Base-by-base conservation (phyloP, 768 basidiomycete genomes). In the Atractiella rhizophila region DNA sequence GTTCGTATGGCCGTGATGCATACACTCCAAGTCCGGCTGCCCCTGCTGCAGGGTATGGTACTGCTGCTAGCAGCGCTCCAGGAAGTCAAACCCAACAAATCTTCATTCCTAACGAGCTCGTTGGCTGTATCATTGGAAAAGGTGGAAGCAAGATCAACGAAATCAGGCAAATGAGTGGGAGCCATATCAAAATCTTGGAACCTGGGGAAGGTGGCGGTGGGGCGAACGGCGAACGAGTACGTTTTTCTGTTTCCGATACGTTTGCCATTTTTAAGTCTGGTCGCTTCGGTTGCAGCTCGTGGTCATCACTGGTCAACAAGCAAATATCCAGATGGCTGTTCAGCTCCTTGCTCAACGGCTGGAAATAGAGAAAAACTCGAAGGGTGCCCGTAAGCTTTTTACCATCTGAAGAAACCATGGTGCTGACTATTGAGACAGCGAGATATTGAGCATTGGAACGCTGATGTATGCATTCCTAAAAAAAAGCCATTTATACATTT, bases 141-240 rank as follows among this genome's bases (percentile, higher is more conserved):
- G 88, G 81, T 16, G 91, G 91, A 9, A 74, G 76, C 57, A 98
- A 96, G 63, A 98, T 98, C 64, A 96, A 96, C 54, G 91, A 98
- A 62, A 91, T 98, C 48, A 69, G 91, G 50, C 74, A 82, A 49
- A 77, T 82, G 70, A 86, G 81, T 48, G 76, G 76, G 21, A 88
- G 85, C 59, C 76, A 85, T 54, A 94, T 98, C 60, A 83, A 91
- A 62, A 94, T 98, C 40, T 91, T 88, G 76, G 91, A 98, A 52
- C 85, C 88, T 26, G 85, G 83, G 37, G 80, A 80, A 10, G 27
- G 33, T 5, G 31, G 58, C 1, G 50, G 57, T 6, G 56, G 51
- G 34, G 57, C 56, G 44, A 58, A 61, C 27, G 42, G 44, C 32
- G 51, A 48, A 28, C 47, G 47, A 15, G 48, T 46, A 13, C 20